These are phyloP conservation scores for Saccharomyces pastorianus DNA, from an alignment of 1,139 yeast genomes.

Conservation along the genomic window DNA sequence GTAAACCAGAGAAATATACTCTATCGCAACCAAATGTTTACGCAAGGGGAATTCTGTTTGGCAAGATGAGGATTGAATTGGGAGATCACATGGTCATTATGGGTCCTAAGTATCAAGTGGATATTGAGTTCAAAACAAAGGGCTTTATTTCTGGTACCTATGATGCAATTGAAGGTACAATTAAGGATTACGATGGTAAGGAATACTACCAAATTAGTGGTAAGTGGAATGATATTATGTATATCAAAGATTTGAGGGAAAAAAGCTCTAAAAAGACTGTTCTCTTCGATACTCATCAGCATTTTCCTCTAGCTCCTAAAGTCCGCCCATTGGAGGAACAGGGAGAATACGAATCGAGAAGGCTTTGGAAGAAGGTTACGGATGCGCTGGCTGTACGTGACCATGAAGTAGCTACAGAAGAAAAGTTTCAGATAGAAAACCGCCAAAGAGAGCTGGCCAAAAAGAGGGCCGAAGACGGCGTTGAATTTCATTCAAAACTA, in stretches of 20 bases:
- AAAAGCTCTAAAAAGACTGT: conserved; percentile 41
- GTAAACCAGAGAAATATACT: conserved; percentile 59
- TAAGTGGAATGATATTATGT: conserved; percentile 88
- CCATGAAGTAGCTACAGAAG: conserved; percentile 78
- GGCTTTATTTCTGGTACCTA: conserved; percentile 91
- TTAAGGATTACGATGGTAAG: conserved; percentile 50
- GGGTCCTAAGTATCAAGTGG: conserved; percentile 60
- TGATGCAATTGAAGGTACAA: conserved; percentile 74
- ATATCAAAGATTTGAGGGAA: conserved; percentile 46
- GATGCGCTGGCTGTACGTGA: conserved; percentile 69
- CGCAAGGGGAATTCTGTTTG: conserved; percentile 89
- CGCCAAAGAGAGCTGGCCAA: conserved; percentile 69
- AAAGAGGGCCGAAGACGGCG: conserved; percentile 67
- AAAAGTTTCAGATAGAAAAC: conserved; percentile 78
- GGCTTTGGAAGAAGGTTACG: conserved; percentile 73
- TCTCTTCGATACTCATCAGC: conserved; percentile 56
- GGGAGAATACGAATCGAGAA: conserved; percentile 71
- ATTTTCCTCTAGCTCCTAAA: conserved; percentile 49
- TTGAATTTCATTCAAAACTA: conserved; percentile 69
- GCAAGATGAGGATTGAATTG: conserved; percentile 77
- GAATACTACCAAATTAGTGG: conserved; percentile 64
- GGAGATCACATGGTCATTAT: conserved; percentile 82
- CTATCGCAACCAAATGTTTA: conserved; percentile 92
- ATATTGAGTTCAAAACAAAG: conserved; percentile 88
- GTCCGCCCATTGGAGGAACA: conserved; percentile 78